phyloP scores from a whole-genome alignment of 1,284 basidiomycete species.

The Cryptococcus sp. region DNA sequence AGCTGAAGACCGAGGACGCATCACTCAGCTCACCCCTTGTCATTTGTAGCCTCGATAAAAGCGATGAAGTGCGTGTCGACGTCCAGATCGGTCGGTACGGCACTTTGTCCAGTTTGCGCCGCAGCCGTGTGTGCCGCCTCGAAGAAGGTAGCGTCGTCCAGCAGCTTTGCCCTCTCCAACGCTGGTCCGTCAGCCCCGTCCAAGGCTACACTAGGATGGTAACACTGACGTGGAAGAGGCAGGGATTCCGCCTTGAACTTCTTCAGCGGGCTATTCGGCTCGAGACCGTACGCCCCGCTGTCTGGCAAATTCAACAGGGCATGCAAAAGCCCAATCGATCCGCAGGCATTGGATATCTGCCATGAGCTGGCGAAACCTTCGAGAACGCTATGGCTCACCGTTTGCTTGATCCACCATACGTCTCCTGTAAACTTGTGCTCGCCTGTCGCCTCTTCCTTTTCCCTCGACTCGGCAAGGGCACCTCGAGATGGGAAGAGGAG shows the following conservation, averaged over 20 bases:
- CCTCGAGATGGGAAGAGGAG: slow-evolving; percentile 71
- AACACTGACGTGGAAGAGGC: slow-evolving; percentile 29
- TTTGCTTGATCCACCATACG: slow-evolving; percentile 50
- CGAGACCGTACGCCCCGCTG: slow-evolving; percentile 20
- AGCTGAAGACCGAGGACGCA: background rate
- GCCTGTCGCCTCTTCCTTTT: slow-evolving; percentile 47
- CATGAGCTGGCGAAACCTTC: background rate
- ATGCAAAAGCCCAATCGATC: slow-evolving; percentile 81
- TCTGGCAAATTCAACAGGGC: slow-evolving; percentile 49
- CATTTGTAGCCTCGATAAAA: slow-evolving; percentile 60
- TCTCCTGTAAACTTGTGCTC: slow-evolving; percentile 28
- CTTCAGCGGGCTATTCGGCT: slow-evolving; percentile 23
- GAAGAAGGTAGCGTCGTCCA: slow-evolving; percentile 70
- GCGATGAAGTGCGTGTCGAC: slow-evolving; percentile 73
- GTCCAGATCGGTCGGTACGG: slow-evolving; percentile 48
- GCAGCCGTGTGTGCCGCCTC: slow-evolving; percentile 65
- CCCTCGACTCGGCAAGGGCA: slow-evolving; percentile 52
- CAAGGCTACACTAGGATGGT: too few species aligned
- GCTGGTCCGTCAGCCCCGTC: slow-evolving; percentile 21
- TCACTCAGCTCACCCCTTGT: slow-evolving; percentile 23
- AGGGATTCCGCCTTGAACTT: slow-evolving; percentile 40
- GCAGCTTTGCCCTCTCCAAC: slow-evolving; percentile 63
- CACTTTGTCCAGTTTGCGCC: slow-evolving; percentile 64
- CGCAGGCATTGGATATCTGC: slow-evolving; percentile 80
- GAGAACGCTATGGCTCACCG: slow-evolving; percentile 26